Percentiles rank a stretch among this genome's conserved stretches.
Evolutionary conservation across 2,329 filamentous ascomycete genomes (phyloP).

Genomic region (Colletotrichum cuscutae): DNA sequence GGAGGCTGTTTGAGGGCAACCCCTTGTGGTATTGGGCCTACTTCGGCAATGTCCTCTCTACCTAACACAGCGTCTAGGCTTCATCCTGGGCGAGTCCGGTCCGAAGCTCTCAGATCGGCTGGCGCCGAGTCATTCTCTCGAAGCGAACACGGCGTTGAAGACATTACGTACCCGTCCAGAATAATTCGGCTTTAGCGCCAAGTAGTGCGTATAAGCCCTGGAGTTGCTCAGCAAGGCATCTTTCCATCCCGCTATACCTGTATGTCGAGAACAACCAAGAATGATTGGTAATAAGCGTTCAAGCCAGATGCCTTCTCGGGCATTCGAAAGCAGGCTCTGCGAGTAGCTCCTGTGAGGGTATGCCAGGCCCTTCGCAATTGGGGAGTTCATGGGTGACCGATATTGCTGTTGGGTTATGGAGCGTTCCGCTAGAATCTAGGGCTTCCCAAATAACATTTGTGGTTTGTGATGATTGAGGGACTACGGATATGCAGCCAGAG

Average conservation of each 20-base stretch:
- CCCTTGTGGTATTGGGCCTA: conserved; percentile 5
- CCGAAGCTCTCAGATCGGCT: conserved; percentile 17
- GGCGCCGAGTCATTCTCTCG: conserved; percentile 30
- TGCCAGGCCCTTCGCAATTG: neutral
- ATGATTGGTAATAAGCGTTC: neutral
- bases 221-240: neutral
- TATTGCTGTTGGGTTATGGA: neutral
- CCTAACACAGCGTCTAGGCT: neutral
- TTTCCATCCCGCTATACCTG: neutral
- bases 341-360: neutral
- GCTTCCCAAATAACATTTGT: neutral
- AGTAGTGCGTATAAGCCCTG: neutral
- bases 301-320: neutral
- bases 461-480: neutral
- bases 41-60: neutral
- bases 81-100: conserved; percentile 28
- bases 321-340: neutral
- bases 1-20: conserved; percentile 6
- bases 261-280: neutral
- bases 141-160: conserved; percentile 18
- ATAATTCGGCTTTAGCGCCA: neutral
- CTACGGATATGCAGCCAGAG: neutral
- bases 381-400: neutral
- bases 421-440: neutral
- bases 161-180: conserved; percentile 13